These are phyloP conservation scores for Candida koratica DNA, from an alignment of 805 yeast species.

Conservation along the genomic window DNA sequence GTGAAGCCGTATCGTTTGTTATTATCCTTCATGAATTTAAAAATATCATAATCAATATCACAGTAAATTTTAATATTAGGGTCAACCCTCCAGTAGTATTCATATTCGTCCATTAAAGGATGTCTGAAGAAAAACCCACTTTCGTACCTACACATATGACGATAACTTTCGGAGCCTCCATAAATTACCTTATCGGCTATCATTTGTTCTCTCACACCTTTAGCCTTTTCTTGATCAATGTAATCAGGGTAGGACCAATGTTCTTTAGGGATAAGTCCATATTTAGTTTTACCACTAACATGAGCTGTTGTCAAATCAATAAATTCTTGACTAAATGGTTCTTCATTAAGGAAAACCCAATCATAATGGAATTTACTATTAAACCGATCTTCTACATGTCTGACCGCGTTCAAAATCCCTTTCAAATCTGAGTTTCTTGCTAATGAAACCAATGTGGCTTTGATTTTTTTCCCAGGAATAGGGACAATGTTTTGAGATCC, in stretches of 20 bases:
- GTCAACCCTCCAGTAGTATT: conserved; percentile 93
- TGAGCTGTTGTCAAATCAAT: conserved; percentile 60
- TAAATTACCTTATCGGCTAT: conserved; percentile 54
- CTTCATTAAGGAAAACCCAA: conserved; percentile 93
- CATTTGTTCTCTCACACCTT: conserved; percentile 56
- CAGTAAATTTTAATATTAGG: conserved; percentile 78
- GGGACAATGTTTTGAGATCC: conserved; percentile 1
- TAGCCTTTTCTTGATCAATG: conserved; percentile 75
- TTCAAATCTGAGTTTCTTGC: conserved; percentile 71
- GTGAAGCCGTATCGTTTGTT: conserved; percentile 84
- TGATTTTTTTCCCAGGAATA: conserved; percentile 47
- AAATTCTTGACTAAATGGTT: conserved; percentile 77
- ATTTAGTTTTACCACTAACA: conserved; percentile 72
- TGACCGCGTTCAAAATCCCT: conserved; percentile 57
- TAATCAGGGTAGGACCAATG: conserved; percentile 86
- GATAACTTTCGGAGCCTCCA: conserved; percentile 72
- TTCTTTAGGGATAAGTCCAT: conserved; percentile 71
- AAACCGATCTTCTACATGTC: conserved; percentile 85
- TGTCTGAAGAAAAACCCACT: conserved; percentile 86
- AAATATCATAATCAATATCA: conserved; percentile 85
- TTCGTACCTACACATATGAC: conserved; percentile 92
- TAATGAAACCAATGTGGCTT: conserved; percentile 74
- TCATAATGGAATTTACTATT: conserved; percentile 80
- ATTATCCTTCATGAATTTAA: conserved; percentile 70
- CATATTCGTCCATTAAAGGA: conserved; percentile 67